These are phyloP conservation scores for Thalia dealbata DNA, from an alignment of 176 grass and related monocot species.

Conservation along the genomic window DNA sequence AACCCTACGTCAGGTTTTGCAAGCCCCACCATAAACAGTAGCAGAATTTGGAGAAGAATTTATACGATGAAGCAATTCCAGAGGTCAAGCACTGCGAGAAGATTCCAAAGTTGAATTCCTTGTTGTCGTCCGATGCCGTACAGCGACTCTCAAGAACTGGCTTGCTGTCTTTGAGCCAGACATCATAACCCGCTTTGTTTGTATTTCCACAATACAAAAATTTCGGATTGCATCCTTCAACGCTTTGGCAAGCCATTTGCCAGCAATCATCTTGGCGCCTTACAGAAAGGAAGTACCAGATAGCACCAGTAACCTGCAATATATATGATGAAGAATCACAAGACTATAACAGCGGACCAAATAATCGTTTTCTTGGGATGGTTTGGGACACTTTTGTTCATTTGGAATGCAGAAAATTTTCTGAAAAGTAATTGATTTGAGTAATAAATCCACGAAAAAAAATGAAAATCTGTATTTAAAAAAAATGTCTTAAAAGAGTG, in stretches of 20 bases:
- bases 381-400: not conserved
- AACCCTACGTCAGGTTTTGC: conserved; percentile 63
- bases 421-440: no score
- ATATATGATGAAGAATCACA: not conserved
- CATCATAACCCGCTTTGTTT: conserved; percentile 19
- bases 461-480: no score
- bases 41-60: conserved; percentile 42
- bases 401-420: no score
- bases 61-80: conserved; percentile 33
- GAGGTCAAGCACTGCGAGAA: conserved; percentile 49
- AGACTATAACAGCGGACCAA: not conserved
- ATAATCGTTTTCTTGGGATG: not conserved
- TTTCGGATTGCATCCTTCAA: conserved; percentile 32
- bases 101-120: conserved; percentile 63
- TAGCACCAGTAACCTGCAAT: conserved; percentile 61
- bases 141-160: conserved; percentile 38
- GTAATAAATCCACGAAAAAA: no score
- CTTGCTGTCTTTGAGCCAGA: conserved; percentile 47
- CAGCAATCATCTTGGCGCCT: conserved; percentile 68
- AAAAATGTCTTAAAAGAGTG: no score
- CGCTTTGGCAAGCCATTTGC: conserved; percentile 30
- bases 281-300: conserved; percentile 81
- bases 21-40: conserved; percentile 93
- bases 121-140: conserved; percentile 20
- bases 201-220: conserved; percentile 66